phyloP scores from a whole-genome alignment of 805 yeast species.

The Candida rishiriensis region DNA sequence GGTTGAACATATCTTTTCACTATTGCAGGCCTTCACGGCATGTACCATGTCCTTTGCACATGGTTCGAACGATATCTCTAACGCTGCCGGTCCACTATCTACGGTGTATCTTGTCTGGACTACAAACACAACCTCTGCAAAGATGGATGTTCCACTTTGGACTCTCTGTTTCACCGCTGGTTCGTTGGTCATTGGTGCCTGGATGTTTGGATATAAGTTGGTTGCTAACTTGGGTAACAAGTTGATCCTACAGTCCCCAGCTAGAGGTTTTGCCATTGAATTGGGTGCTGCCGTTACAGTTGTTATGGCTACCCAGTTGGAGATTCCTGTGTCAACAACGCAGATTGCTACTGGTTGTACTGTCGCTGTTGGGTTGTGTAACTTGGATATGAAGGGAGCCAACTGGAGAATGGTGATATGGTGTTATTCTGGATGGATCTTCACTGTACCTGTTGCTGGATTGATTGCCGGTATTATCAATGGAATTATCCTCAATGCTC shows the following conservation, averaged over 20 bases:
- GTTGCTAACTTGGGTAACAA: slow-evolving; percentile 71
- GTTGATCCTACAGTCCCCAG: slow-evolving; percentile 69
- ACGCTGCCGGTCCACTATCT: slow-evolving; percentile 73
- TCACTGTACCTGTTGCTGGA: slow-evolving; percentile 73
- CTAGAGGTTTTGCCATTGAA: slow-evolving; percentile 74
- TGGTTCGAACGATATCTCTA: slow-evolving; percentile 76
- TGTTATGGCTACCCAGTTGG: slow-evolving; percentile 68
- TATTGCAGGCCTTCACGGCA: slow-evolving; percentile 69
- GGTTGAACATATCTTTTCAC: slow-evolving; percentile 62
- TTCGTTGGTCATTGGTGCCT: slow-evolving; percentile 60
- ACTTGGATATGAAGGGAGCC: slow-evolving; percentile 55
- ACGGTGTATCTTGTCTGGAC: slow-evolving; percentile 62
- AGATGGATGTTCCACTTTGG: slow-evolving; percentile 68
- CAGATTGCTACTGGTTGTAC: slow-evolving; percentile 79
- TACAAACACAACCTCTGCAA: slow-evolving; percentile 39
- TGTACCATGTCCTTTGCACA: slow-evolving; percentile 79
- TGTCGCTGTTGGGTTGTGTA: slow-evolving; percentile 70
- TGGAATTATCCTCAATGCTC: slow-evolving; percentile 64
- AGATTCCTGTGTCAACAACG: slow-evolving; percentile 72
- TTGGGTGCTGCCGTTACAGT: slow-evolving; percentile 74
- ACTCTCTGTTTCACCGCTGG: slow-evolving; percentile 63
- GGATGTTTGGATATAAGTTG: slow-evolving; percentile 66
- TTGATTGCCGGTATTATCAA: slow-evolving; percentile 62
- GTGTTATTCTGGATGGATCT: slow-evolving; percentile 68
- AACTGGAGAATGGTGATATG: slow-evolving; percentile 76